A percentile compares a stretch with the other conserved stretches of the same genome.
Evolutionary conservation across 2,329 filamentous ascomycete genomes (phyloP).

Genomic region (Monosporascus sp.): DNA sequence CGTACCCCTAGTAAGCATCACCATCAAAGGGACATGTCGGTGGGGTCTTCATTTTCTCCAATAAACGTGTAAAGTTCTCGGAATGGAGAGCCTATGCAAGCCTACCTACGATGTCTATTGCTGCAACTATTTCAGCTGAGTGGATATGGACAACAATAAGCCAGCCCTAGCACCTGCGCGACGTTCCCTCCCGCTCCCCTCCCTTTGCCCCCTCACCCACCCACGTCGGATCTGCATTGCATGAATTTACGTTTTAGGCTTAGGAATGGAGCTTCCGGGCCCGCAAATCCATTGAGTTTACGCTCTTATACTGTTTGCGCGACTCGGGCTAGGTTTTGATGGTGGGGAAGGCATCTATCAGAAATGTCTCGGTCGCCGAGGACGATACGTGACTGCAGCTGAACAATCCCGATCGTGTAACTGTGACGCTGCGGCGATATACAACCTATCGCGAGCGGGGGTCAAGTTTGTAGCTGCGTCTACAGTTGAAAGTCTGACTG

Average conservation of each 20-base stretch:
- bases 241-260: background rate
- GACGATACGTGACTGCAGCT: too few species aligned
- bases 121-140: background rate
- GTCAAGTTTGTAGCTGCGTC: background rate
- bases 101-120: background rate
- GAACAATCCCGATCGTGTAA: too few species aligned
- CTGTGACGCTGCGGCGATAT: too few species aligned
- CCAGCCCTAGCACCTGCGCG: background rate
- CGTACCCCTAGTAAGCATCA: too few species aligned
- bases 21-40: too few species aligned
- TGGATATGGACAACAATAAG: background rate
- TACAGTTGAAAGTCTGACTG: background rate
- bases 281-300: too few species aligned
- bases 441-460: background rate
- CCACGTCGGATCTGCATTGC: background rate
- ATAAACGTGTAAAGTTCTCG: background rate
- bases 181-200: background rate
- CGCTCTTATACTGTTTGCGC: too few species aligned
- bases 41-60: too few species aligned
- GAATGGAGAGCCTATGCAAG: background rate
- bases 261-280: too few species aligned
- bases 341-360: too few species aligned
- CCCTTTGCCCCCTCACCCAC: background rate
- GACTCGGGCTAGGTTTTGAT: too few species aligned
- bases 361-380: too few species aligned